phyloP scores from a whole-genome alignment of 352 stramenopile genomes.

The Thalassiosira delicatula region DNA sequence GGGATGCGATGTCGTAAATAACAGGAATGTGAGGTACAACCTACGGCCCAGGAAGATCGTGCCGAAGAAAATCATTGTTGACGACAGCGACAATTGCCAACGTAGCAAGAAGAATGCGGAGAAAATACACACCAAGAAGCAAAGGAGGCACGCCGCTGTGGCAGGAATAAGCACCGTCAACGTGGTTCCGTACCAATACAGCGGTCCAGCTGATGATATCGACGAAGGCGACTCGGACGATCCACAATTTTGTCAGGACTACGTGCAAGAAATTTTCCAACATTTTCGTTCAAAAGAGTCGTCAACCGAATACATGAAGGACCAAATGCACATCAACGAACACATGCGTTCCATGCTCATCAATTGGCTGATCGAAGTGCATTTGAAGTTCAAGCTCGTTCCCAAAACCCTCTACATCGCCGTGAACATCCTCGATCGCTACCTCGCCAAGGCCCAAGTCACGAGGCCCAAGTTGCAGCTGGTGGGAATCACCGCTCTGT shows the following conservation, averaged over 20 bases:
- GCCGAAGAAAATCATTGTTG: not conserved
- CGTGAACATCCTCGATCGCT: constrained; percentile 98
- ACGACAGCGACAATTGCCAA: not conserved
- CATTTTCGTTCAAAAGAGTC: constrained; percentile 87
- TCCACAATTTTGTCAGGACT: constrained; percentile 88
- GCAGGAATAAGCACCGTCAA: no score
- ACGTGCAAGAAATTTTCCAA: constrained; percentile 90
- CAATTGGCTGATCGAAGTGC: constrained; percentile 99
- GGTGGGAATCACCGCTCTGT: constrained; percentile 93
- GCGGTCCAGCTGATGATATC: constrained; percentile 85
- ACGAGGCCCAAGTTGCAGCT: constrained; percentile 95
- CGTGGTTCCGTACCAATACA: constrained; percentile 85
- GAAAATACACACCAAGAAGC: not conserved
- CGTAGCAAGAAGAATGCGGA: not conserved
- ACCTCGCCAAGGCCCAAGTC: constrained; percentile 89
- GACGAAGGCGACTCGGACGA: constrained; percentile 88
- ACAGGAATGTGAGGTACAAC: not conserved
- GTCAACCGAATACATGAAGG: constrained; percentile 88
- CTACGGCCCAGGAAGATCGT: not conserved
- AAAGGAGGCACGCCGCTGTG: no score
- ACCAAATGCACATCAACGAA: constrained; percentile 97
- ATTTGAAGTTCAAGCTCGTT: constrained; percentile 97
- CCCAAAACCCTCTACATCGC: constrained; percentile 97
- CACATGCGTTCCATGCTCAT: constrained; percentile 99
- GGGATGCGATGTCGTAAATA: not conserved